Percentiles rank a stretch among this genome's conserved stretches.
phyloP scores from a whole-genome alignment of 2,329 filamentous ascomycete species.

The Chalara sp. region DNA sequence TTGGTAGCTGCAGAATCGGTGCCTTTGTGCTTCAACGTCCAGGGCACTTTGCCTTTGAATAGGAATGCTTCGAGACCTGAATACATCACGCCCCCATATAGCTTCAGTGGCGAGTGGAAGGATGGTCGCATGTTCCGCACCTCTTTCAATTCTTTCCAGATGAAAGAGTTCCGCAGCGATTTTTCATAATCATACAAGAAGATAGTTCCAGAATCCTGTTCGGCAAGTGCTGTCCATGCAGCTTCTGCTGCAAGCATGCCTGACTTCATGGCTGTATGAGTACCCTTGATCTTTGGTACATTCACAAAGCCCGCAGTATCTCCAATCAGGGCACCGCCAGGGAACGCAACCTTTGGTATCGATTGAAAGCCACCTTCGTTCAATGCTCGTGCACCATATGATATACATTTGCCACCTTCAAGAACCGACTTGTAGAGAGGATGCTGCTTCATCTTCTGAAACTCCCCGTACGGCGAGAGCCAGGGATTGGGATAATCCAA shows the following conservation, averaged over 20 bases:
- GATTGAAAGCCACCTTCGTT: conserved; percentile 96
- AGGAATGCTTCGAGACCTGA: conserved; percentile 88
- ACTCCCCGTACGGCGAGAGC: conserved; percentile 91
- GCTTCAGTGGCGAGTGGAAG: conserved; percentile 79
- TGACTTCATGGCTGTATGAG: conserved; percentile 95
- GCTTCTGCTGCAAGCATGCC: conserved; percentile 95
- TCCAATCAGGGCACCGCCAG: conserved; percentile 89
- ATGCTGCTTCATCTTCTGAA: conserved; percentile 98
- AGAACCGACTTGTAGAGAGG: conserved; percentile 80
- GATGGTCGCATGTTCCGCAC: conserved; percentile 97
- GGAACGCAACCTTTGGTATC: conserved; percentile 94
- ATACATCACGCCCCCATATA: conserved; percentile 87
- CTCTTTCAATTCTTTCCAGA: conserved; percentile 91
- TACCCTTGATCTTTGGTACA: conserved; percentile 97
- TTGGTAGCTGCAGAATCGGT: conserved; percentile 76
- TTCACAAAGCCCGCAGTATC: conserved; percentile 97
- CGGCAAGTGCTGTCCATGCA: conserved; percentile 67
- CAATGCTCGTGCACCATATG: conserved; percentile 85
- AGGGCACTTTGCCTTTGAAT: conserved; percentile 77
- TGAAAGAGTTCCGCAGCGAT: conserved; percentile 72
- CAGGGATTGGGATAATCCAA: conserved; percentile 96
- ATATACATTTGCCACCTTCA: conserved; percentile 96
- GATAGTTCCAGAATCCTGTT: conserved; percentile 57
- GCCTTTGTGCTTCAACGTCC: conserved; percentile 82
- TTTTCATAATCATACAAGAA: conserved; percentile 96